phyloP scores from a whole-genome alignment of 164 flowering plant species.

The Vitis cinerea region DNA sequence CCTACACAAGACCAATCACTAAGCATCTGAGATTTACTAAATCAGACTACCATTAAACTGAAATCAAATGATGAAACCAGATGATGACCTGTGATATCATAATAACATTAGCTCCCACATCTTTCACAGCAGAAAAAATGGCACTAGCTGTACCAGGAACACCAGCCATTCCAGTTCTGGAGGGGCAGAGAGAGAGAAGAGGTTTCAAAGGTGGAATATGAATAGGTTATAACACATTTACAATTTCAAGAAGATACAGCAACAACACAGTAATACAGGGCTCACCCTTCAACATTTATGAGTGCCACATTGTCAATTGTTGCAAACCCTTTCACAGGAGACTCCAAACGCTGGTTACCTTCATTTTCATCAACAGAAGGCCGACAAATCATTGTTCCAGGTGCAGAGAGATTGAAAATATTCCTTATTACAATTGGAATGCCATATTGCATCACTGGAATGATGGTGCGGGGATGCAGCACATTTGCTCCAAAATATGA shows the following conservation, averaged over 20 bases:
- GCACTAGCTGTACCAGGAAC: slow-evolving; percentile 97
- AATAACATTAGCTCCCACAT: slow-evolving; percentile 97
- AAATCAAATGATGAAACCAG: slow-evolving; percentile 10
- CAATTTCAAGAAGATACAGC: not conserved
- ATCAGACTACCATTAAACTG: slow-evolving; percentile 1
- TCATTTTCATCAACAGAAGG: slow-evolving; percentile 37
- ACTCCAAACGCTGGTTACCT: slow-evolving; percentile 40
- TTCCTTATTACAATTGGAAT: slow-evolving; percentile 98
- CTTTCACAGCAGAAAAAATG: slow-evolving; percentile 91
- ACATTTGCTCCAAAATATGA: slow-evolving; percentile 99
- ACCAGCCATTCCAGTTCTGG: slow-evolving; percentile 99
- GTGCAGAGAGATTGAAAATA: slow-evolving; percentile 84
- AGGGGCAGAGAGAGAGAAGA: slow-evolving; percentile 1
- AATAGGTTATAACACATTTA: not conserved
- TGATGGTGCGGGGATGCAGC: slow-evolving; percentile 93
- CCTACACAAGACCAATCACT: slow-evolving; percentile 45
- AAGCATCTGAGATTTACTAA: slow-evolving; percentile 9
- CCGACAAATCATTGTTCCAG: slow-evolving; percentile 87
- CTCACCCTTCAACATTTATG: slow-evolving; percentile 99
- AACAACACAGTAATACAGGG: slow-evolving; percentile 3
- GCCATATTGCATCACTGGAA: slow-evolving; percentile 89
- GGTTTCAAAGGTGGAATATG: not conserved
- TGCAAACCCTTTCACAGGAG: slow-evolving; percentile 94
- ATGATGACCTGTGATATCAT: slow-evolving; percentile 90
- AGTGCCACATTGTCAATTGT: slow-evolving; percentile 97